phyloP scores from a whole-genome alignment of 2,329 filamentous ascomycete species.

The Cladosporium halotolerans region DNA sequence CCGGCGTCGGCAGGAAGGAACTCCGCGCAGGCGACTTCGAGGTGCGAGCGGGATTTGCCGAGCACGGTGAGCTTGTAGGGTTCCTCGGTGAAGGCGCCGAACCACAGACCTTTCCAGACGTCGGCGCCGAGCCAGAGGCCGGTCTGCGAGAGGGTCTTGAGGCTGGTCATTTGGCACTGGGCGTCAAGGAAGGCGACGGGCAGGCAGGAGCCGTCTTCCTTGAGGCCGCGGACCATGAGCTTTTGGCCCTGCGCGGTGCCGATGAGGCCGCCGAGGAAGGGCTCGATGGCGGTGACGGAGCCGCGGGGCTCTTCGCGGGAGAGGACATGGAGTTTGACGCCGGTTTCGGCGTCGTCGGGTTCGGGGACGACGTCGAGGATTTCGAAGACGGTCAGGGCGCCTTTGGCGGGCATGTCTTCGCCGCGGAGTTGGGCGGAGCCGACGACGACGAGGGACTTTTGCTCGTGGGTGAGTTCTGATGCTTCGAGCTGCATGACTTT shows the following conservation, averaged over 20 bases:
- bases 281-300: slow-evolving; percentile 76
- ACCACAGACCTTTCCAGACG: slow-evolving; percentile 90
- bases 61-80: slow-evolving; percentile 93
- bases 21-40: slow-evolving; percentile 76
- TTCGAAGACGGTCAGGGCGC: slow-evolving; percentile 84
- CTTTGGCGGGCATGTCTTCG: slow-evolving; percentile 81
- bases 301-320: slow-evolving; percentile 89
- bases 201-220: slow-evolving; percentile 86
- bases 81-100: slow-evolving; percentile 93
- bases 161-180: slow-evolving; percentile 84
- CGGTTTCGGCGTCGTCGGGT: slow-evolving; percentile 76
- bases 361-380: slow-evolving; percentile 88
- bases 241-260: slow-evolving; percentile 93
- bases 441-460: slow-evolving; percentile 72
- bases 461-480: slow-evolving; percentile 84
- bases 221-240: slow-evolving; percentile 90
- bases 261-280: slow-evolving; percentile 76
- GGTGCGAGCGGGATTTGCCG: slow-evolving; percentile 71
- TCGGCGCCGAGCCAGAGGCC: slow-evolving; percentile 85
- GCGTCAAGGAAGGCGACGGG: slow-evolving; percentile 98
- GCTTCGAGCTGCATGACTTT: slow-evolving; percentile 80
- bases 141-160: slow-evolving; percentile 75
- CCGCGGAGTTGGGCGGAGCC: slow-evolving; percentile 82
- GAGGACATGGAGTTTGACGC: slow-evolving; percentile 76
- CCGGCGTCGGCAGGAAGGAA: slow-evolving; percentile 75